Conservation (phyloP, 2,329 filamentous ascomycete species). For the Calycina marina region DNA sequence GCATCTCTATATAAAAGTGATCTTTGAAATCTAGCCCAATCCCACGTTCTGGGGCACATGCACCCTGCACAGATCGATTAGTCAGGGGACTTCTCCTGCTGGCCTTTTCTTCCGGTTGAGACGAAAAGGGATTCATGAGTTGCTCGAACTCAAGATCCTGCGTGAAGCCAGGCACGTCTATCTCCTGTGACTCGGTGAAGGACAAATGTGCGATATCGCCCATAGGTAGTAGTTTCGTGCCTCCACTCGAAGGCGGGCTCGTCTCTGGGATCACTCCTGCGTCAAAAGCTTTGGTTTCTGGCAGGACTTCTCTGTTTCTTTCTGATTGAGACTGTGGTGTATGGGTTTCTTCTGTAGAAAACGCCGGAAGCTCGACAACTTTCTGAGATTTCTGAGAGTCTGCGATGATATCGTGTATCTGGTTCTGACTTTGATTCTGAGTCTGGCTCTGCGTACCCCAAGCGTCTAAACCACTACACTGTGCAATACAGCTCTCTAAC, state of each 20-base stretch:
- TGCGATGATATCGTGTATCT: slow-evolving; percentile 15
- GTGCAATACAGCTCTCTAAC: slow-evolving; percentile 17
- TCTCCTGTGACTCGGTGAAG: slow-evolving; percentile 10
- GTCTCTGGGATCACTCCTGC: slow-evolving; percentile 17
- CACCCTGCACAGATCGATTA: no score
- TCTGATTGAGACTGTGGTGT: background rate
- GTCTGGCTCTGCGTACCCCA: slow-evolving; percentile 12
- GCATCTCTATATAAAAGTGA: no score
- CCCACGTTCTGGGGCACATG: no score
- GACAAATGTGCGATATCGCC: slow-evolving; percentile 17
- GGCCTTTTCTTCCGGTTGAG: no score
- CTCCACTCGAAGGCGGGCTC: slow-evolving; percentile 18
- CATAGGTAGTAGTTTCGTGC: slow-evolving; percentile 12
- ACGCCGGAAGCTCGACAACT: background rate
- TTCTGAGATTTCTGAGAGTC: slow-evolving; percentile 12
- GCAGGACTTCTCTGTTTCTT: no score
- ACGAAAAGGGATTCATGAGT: slow-evolving; percentile 5
- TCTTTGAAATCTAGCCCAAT: no score
- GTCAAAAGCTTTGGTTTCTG: background rate
- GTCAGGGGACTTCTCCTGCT: no score
- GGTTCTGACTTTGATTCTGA: no score
- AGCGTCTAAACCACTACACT: slow-evolving; percentile 15
- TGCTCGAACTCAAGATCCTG: slow-evolving; percentile 17
- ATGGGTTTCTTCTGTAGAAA: background rate
- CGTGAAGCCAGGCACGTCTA: slow-evolving; percentile 16